Percentiles rank a stretch among this genome's conserved stretches.
Evolutionary conservation across 2,329 filamentous ascomycete genomes (phyloP).

Genomic region (Exophiala oligosperma): DNA sequence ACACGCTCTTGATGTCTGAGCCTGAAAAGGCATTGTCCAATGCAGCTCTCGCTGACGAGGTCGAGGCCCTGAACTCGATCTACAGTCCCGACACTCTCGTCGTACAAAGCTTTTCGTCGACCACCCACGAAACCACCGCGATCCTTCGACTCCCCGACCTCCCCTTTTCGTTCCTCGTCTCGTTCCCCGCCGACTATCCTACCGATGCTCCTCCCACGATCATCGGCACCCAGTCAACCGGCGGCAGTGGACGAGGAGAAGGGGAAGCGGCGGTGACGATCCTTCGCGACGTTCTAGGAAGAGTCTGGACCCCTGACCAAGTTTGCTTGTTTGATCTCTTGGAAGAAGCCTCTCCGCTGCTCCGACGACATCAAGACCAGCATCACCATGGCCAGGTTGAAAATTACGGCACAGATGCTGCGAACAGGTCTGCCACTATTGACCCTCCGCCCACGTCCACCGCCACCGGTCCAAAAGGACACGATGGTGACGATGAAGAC

Average conservation of each 20-base stretch:
- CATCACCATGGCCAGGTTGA: slow-evolving; percentile 24
- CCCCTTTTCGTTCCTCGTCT: slow-evolving; percentile 55
- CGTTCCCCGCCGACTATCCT: slow-evolving; percentile 75
- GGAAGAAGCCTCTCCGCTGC: slow-evolving; percentile 58
- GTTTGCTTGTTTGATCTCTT: slow-evolving; percentile 92
- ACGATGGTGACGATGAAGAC: not conserved
- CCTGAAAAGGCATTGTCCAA: slow-evolving; percentile 18
- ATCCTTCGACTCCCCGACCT: slow-evolving; percentile 67
- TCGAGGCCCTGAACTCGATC: slow-evolving; percentile 53
- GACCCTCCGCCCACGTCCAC: not conserved
- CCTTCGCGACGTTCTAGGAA: slow-evolving; percentile 65
- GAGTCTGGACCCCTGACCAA: slow-evolving; percentile 69
- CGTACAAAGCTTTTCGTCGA: slow-evolving; percentile 3
- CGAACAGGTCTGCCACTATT: slow-evolving; percentile 26
- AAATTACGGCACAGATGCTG: slow-evolving; percentile 22
- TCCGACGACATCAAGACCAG: slow-evolving; percentile 55
- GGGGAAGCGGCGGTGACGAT: slow-evolving; percentile 70
- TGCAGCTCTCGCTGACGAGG: slow-evolving; percentile 48
- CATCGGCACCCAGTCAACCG: slow-evolving; percentile 76
- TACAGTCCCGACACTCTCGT: slow-evolving; percentile 53
- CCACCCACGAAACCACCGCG: slow-evolving; percentile 45
- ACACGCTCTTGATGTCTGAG: slow-evolving; percentile 1
- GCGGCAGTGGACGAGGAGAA: slow-evolving; percentile 67
- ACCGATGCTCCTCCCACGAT: slow-evolving; percentile 67
- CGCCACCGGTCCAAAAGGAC: too few species aligned